Conservation (phyloP, 148 eudicot species). For the Fallopia convolvulus region DNA sequence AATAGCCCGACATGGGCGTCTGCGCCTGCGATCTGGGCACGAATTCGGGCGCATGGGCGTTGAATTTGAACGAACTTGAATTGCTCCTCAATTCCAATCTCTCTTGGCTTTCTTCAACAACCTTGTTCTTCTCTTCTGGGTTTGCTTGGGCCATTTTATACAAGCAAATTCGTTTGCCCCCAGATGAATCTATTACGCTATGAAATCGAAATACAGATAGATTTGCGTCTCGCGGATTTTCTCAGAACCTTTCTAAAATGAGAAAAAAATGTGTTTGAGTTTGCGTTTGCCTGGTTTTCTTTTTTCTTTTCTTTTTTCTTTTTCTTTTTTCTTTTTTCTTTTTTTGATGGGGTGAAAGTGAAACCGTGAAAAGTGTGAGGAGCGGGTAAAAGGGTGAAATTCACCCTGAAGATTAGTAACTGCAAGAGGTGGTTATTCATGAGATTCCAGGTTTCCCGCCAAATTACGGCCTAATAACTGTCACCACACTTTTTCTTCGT, state of each 20-base stretch:
- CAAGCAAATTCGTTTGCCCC: neutral
- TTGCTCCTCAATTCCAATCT: neutral
- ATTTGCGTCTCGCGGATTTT: neutral
- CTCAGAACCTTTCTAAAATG: neutral
- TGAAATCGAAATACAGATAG: neutral
- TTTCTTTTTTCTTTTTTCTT: neutral
- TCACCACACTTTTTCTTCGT: neutral
- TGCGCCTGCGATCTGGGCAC: conserved; percentile 50
- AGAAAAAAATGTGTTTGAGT: neutral
- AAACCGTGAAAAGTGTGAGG: neutral
- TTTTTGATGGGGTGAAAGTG: neutral
- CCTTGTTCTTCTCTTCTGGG: conserved; percentile 7
- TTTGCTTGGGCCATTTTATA: conserved; percentile 11
- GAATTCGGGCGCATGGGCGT: conserved; percentile 78
- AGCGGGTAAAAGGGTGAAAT: neutral
- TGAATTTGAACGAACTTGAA: conserved; percentile 44
- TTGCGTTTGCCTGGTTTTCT: neutral
- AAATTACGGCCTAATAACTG: neutral
- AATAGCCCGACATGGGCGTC: conserved; percentile 48
- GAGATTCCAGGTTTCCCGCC: conserved; percentile 7
- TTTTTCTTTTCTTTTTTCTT: neutral
- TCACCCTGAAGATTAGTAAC: conserved; percentile 3
- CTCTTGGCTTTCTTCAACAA: neutral
- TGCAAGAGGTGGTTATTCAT: neutral
- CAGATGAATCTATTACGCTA: neutral